phyloP scores from a whole-genome alignment of 106 monocot species.

The Dendrobium catenatum region DNA sequence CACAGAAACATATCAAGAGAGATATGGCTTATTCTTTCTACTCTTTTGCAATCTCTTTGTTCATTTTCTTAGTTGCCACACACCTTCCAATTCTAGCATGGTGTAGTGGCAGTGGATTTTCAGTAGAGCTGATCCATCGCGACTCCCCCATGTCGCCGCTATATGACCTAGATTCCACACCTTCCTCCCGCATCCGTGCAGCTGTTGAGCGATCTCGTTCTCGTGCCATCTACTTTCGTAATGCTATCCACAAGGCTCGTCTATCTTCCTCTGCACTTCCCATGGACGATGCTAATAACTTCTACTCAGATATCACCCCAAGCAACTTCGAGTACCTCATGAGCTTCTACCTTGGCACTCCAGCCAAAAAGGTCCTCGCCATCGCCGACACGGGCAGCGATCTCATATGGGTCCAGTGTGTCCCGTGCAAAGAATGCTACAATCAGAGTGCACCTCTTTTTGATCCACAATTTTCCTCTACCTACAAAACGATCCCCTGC shows the following conservation, averaged over 20 bases:
- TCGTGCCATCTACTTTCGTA: background rate
- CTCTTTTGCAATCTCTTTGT: too few relatives aligned
- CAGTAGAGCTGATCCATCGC: constrained; percentile 19
- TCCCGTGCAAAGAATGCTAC: constrained; percentile 8
- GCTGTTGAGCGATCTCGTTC: too few relatives aligned
- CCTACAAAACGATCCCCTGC: constrained; percentile 1
- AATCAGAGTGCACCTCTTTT: background rate
- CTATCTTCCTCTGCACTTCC: background rate
- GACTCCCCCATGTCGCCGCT: constrained; percentile 23
- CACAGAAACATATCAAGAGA: too few relatives aligned
- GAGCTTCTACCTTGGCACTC: too few relatives aligned
- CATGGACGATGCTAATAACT: too few relatives aligned
- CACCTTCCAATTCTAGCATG: background rate
- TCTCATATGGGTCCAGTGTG: constrained; percentile 21
- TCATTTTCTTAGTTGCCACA: too few relatives aligned
- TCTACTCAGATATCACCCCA: too few relatives aligned
- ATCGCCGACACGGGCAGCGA: constrained; percentile 32
- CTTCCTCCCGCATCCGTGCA: background rate
- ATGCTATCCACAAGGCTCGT: too few relatives aligned
- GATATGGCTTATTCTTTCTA: too few relatives aligned
- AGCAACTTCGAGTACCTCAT: background rate
- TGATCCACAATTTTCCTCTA: background rate
- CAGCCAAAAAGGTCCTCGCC: background rate
- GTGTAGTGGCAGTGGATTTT: background rate
- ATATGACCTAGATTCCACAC: background rate